Evolutionary conservation across 202 grass and related monocot species (phyloP).

Genomic region (Carex sylvatica): DNA sequence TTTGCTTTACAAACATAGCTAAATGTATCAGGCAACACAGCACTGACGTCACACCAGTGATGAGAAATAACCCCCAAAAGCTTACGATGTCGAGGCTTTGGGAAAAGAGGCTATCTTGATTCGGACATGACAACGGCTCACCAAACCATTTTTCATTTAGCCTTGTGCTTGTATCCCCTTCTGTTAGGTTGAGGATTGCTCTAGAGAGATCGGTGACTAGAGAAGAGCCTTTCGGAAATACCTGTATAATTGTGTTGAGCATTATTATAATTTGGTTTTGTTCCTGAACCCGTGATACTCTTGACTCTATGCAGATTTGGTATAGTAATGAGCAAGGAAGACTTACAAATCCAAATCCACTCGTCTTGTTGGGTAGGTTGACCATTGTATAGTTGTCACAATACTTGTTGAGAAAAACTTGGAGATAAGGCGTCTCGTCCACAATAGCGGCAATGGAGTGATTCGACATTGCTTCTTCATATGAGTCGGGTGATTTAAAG

Average conservation of each 20-base stretch:
- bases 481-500: conserved; percentile 28
- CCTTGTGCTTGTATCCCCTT: conserved; percentile 40
- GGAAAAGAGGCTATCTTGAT: conserved; percentile 42
- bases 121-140: conserved; percentile 26
- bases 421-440: conserved; percentile 68
- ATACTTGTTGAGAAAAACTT: conserved; percentile 53
- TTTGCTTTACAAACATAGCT: conserved; percentile 22
- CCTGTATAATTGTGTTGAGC: conserved; percentile 29
- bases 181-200: conserved; percentile 63
- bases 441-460: conserved; percentile 49
- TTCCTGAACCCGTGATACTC: background rate
- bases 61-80: conserved; percentile 80
- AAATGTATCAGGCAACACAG: conserved; percentile 42
- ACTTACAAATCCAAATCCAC: conserved; percentile 79
- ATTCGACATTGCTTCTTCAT: conserved; percentile 55
- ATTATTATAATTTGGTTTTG: background rate
- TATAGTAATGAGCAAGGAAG: background rate
- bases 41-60: conserved; percentile 57
- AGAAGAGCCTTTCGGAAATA: conserved; percentile 64
- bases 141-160: conserved; percentile 76
- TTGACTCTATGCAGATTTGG: background rate
- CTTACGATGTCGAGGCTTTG: conserved; percentile 44
- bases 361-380: conserved; percentile 42
- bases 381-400: conserved; percentile 46
- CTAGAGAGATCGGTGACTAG: conserved; percentile 64